Conservation (phyloP, 202 grass and related monocot genomes). For the Musa balbisiana region DNA sequence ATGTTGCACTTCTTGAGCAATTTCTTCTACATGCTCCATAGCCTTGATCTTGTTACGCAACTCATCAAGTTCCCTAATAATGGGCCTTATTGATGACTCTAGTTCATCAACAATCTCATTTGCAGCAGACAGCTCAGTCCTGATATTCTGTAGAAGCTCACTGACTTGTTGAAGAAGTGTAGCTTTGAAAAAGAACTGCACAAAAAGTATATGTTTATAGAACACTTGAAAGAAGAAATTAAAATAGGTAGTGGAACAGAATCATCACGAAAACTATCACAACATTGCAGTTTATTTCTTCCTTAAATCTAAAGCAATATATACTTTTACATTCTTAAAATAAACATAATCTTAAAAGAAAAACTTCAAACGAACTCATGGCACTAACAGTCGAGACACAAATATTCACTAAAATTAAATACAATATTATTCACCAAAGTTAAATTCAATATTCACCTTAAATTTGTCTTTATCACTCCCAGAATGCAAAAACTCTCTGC, state of each 20-base stretch:
- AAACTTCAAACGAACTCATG: background rate
- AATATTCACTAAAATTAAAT: constrained; percentile 16
- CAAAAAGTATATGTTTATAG: constrained; percentile 5
- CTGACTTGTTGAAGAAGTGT: constrained; percentile 98
- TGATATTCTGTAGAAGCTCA: constrained; percentile 62
- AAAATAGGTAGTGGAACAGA: background rate
- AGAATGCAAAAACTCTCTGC: constrained; percentile 94
- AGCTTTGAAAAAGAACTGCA: constrained; percentile 95
- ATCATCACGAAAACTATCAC: background rate
- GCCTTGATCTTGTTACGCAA: constrained; percentile 73
- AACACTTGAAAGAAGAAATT: background rate
- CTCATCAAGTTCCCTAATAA: constrained; percentile 62
- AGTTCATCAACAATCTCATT: constrained; percentile 59
- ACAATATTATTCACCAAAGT: constrained; percentile 1
- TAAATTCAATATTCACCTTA: constrained; percentile 49
- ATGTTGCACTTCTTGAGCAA: constrained; percentile 63
- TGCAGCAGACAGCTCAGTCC: constrained; percentile 35
- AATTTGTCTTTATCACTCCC: constrained; percentile 91
- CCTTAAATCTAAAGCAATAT: background rate
- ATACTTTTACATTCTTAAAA: constrained; percentile 10
- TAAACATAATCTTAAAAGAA: too few relatives aligned
- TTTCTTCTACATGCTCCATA: constrained; percentile 96
- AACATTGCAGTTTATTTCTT: background rate
- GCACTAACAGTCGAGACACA: constrained; percentile 1
- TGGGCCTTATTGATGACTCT: constrained; percentile 60